Conservation (phyloP, 1,284 basidiomycete genomes). For the Ceratobasidium theobromae region DNA sequence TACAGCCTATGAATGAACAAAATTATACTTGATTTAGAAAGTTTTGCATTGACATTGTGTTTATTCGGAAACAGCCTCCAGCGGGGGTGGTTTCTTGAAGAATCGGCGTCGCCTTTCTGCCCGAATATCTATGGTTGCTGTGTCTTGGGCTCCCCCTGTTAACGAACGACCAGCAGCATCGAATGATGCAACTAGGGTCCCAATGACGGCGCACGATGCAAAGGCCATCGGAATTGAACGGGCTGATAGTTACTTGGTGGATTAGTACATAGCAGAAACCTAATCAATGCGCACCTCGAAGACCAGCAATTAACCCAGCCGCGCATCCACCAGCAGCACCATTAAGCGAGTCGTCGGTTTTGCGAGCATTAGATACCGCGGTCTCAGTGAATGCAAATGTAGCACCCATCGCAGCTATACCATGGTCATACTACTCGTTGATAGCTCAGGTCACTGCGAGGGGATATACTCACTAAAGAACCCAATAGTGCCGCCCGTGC, state of each 20-base stretch:
- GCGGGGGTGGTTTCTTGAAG: conserved; percentile 57
- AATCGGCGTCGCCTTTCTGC: conserved; percentile 69
- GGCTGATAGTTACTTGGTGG: conserved; percentile 48
- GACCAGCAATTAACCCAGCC: conserved; percentile 87
- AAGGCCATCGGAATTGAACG: conserved; percentile 84
- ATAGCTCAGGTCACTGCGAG: background rate
- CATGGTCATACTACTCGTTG: conserved; percentile 30
- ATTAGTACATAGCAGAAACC: conserved; percentile 32
- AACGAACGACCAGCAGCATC: conserved; percentile 73
- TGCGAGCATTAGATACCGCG: conserved; percentile 76
- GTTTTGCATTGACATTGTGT: conserved; percentile 9
- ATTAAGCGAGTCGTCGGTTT: conserved; percentile 81
- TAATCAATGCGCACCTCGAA: conserved; percentile 60
- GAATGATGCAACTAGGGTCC: conserved; percentile 78
- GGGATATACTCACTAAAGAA: conserved; percentile 65
- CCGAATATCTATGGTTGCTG: conserved; percentile 44
- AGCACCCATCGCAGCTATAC: conserved; percentile 84
- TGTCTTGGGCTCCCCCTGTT: conserved; percentile 47
- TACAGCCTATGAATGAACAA: background rate
- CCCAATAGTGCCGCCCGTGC: conserved; percentile 76
- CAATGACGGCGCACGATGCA: conserved; percentile 78
- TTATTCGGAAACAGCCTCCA: conserved; percentile 25
- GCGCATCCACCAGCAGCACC: conserved; percentile 89
- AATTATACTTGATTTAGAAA: conserved; percentile 2
- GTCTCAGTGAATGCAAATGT: conserved; percentile 84